phyloP scores from a whole-genome alignment of 768 basidiomycete species.

The Wakefieldia striispora region DNA sequence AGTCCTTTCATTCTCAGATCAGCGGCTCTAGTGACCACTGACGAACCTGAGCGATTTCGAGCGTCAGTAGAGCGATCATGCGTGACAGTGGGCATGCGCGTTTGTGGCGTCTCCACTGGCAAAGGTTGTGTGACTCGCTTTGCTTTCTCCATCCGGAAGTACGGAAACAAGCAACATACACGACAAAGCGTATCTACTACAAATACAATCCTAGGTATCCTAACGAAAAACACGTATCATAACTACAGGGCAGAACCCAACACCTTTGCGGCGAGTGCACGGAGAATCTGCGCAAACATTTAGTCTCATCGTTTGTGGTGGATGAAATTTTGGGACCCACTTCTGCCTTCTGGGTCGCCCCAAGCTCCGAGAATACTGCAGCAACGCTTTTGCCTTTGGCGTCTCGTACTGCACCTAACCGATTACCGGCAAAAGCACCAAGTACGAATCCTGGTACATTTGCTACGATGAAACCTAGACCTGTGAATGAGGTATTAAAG shows the following conservation, averaged over 20 bases:
- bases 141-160: background rate
- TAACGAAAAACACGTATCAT: background rate
- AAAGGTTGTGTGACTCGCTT: background rate
- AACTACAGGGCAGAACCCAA: conserved; percentile 57
- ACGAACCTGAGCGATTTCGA: conserved; percentile 18
- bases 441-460: conserved; percentile 86
- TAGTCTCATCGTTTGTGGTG: background rate
- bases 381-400: conserved; percentile 95
- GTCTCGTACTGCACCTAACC: conserved; percentile 88
- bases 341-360: conserved; percentile 82
- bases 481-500: conserved; percentile 36
- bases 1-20: conserved; percentile 3
- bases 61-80: background rate
- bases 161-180: background rate
- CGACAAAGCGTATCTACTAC: background rate
- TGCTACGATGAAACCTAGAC: conserved; percentile 47
- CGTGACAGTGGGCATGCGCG: background rate
- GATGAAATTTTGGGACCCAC: conserved; percentile 39
- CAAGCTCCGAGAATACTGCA: conserved; percentile 78
- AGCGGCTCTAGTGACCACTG: background rate
- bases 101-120: conserved; percentile 7
- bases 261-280: conserved; percentile 80
- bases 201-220: conserved; percentile 1
- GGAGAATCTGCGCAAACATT: conserved; percentile 56
- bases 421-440: conserved; percentile 84